These are phyloP conservation scores for Saccharomycopsis sp. DNA, from an alignment of 805 yeast species.

Conservation along the genomic window DNA sequence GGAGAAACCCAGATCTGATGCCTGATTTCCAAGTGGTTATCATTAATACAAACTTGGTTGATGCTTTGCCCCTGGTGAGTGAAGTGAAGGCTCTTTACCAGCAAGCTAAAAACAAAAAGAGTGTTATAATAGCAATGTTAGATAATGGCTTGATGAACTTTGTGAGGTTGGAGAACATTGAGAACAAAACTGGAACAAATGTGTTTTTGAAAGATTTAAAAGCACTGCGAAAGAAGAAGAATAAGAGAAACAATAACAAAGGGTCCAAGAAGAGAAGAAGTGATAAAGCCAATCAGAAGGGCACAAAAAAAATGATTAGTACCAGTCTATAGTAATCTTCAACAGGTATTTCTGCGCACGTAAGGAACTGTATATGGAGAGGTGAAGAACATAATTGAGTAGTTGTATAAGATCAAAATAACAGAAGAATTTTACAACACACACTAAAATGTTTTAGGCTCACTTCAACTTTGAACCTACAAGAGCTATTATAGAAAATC, in stretches of 20 bases:
- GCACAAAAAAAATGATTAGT: too few relatives aligned
- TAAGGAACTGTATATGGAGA: too few relatives aligned
- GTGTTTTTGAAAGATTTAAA: conserved; percentile 4
- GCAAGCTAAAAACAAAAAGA: conserved; percentile 23
- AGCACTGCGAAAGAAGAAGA: conserved; percentile 2
- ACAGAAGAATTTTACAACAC: too few relatives aligned
- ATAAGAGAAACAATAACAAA: background rate
- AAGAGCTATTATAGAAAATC: too few relatives aligned
- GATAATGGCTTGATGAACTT: conserved; percentile 58
- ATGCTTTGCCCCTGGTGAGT: conserved; percentile 21
- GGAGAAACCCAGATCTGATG: conserved; percentile 42
- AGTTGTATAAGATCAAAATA: too few relatives aligned
- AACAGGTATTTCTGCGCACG: too few relatives aligned
- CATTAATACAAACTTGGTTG: conserved; percentile 31
- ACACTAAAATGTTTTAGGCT: too few relatives aligned
- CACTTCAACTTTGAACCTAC: too few relatives aligned
- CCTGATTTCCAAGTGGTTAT: conserved; percentile 61
- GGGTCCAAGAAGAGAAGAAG: too few relatives aligned
- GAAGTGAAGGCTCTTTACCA: conserved; percentile 25
- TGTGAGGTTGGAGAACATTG: conserved; percentile 23
- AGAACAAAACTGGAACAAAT: conserved; percentile 8
- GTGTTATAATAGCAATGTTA: conserved; percentile 44
- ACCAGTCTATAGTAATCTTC: too few relatives aligned
- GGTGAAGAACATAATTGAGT: too few relatives aligned
- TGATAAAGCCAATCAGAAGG: too few relatives aligned